A percentile compares a stretch with the other conserved stretches of the same genome.
phyloP scores from a whole-genome alignment of 2,329 filamentous ascomycete species.

The Cadophora malorum region DNA sequence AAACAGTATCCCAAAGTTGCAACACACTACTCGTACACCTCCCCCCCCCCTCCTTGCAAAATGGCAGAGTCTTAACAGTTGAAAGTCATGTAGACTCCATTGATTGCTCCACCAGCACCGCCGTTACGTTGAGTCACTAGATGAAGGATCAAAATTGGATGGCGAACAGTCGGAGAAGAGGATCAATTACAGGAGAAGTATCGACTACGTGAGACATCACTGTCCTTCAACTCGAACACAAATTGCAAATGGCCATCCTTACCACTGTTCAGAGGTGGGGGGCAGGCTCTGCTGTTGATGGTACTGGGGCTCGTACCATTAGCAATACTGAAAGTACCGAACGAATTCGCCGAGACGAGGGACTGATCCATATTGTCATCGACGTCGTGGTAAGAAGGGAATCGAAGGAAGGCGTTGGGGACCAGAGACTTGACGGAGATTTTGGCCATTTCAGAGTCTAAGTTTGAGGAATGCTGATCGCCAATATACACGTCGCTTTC shows the following conservation, averaged over 20 bases:
- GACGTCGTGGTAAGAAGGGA: conserved; percentile 19
- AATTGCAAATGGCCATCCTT: conserved; percentile 23
- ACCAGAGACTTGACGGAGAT: too few species aligned
- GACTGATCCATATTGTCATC: conserved; percentile 4
- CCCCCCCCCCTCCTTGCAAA: not conserved
- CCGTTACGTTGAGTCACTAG: conserved; percentile 2
- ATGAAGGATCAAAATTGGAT: not conserved
- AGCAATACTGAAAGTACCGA: conserved; percentile 15
- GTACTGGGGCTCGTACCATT: conserved; percentile 2
- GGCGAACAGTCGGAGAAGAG: too few species aligned
- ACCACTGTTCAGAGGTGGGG: not conserved
- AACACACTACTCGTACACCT: not conserved
- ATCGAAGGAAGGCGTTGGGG: not conserved
- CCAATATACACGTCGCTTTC: too few species aligned
- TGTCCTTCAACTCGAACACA: conserved; percentile 25
- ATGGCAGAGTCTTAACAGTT: conserved; percentile 17
- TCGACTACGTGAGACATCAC: not conserved
- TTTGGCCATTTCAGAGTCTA: too few species aligned
- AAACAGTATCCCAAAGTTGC: not conserved
- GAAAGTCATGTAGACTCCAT: conserved; percentile 28
- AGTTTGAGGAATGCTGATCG: too few species aligned
- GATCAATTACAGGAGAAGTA: not conserved
- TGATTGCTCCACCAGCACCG: conserved; percentile 1
- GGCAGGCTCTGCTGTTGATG: conserved; percentile 26
- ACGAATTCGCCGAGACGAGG: conserved; percentile 9